A percentile compares a stretch with the other conserved stretches of the same genome.
These are phyloP conservation scores for Starmerella powellii DNA, from an alignment of 805 yeast genomes.

Conservation along the genomic window DNA sequence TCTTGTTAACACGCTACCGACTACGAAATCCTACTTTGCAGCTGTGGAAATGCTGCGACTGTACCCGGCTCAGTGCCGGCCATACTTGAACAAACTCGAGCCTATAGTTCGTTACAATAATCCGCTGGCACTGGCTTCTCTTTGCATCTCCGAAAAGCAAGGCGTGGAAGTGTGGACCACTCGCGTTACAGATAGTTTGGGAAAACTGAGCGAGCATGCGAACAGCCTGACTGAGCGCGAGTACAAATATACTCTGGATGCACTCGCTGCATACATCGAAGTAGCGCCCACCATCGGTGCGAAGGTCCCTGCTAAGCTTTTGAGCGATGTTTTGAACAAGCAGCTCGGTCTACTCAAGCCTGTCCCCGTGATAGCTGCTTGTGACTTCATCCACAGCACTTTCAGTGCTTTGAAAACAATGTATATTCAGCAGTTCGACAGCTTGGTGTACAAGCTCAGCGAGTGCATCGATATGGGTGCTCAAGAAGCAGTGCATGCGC, in stretches of 20 bases:
- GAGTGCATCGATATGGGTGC: slow-evolving; percentile 17
- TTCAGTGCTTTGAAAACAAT: slow-evolving; percentile 5
- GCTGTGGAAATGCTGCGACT: slow-evolving; percentile 10
- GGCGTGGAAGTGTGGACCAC: slow-evolving; percentile 16
- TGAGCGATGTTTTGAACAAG: not conserved
- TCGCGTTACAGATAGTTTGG: slow-evolving; percentile 1
- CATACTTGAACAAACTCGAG: slow-evolving; percentile 15
- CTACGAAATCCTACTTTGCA: slow-evolving; percentile 1
- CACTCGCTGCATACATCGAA: slow-evolving; percentile 5
- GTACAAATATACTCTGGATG: not conserved
- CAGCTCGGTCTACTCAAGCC: slow-evolving; percentile 11
- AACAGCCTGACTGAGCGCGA: not conserved
- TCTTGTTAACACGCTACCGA: slow-evolving; percentile 23
- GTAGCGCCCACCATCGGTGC: slow-evolving; percentile 7
- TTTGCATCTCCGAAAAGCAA: slow-evolving; percentile 18
- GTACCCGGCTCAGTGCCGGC: slow-evolving; percentile 23
- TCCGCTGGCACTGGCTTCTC: slow-evolving; percentile 10
- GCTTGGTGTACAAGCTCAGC: slow-evolving; percentile 11
- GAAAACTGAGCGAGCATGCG: not conserved
- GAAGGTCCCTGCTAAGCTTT: slow-evolving; percentile 12
- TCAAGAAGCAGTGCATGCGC: slow-evolving; percentile 1
- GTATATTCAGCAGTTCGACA: slow-evolving; percentile 18
- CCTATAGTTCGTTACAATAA: slow-evolving; percentile 1
- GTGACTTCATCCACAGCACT: slow-evolving; percentile 14
- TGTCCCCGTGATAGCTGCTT: not conserved